Evolutionary conservation across 352 stramenopile genomes (phyloP).

Genomic region (Globisporangium megalacanthum): DNA sequence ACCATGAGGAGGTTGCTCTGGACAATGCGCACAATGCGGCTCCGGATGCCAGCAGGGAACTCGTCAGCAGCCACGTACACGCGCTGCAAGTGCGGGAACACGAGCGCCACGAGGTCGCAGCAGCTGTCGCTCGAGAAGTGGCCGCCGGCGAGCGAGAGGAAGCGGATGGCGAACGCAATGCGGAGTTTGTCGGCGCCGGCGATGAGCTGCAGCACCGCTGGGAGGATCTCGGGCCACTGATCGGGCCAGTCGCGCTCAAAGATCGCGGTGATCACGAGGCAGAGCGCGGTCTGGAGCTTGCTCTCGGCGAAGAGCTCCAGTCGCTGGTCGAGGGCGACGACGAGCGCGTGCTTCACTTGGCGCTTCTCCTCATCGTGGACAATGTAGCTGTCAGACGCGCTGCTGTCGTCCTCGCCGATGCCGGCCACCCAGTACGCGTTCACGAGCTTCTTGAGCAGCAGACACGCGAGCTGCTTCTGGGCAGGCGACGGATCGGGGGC

Average conservation of each 20-base stretch:
- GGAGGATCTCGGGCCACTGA: conserved; percentile 75
- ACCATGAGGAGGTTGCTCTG: conserved; percentile 77
- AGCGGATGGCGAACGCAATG: conserved; percentile 69
- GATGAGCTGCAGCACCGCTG: conserved; percentile 55
- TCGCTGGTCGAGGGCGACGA: conserved; percentile 49
- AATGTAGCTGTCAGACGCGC: conserved; percentile 24
- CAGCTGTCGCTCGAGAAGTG: conserved; percentile 80
- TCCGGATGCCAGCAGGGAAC: conserved; percentile 46
- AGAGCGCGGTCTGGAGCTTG: conserved; percentile 78
- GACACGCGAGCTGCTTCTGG: conserved; percentile 61
- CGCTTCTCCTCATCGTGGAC: conserved; percentile 62
- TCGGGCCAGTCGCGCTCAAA: conserved; percentile 83
- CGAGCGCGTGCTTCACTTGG: conserved; percentile 52
- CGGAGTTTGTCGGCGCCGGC: conserved; percentile 39
- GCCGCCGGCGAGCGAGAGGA: conserved; percentile 61
- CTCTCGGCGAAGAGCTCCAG: conserved; percentile 52
- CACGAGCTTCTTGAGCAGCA: conserved; percentile 77
- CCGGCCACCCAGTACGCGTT: conserved; percentile 48
- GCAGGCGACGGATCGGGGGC: conserved; percentile 21
- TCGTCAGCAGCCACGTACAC: conserved; percentile 42
- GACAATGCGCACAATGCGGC: conserved; percentile 64
- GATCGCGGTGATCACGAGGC: conserved; percentile 68
- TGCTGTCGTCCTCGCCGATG: conserved; percentile 15
- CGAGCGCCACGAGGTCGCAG: conserved; percentile 62
- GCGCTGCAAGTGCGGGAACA: conserved; percentile 70